phyloP scores from a whole-genome alignment of 2,329 filamentous ascomycete species.

The Aciculosporium take region DNA sequence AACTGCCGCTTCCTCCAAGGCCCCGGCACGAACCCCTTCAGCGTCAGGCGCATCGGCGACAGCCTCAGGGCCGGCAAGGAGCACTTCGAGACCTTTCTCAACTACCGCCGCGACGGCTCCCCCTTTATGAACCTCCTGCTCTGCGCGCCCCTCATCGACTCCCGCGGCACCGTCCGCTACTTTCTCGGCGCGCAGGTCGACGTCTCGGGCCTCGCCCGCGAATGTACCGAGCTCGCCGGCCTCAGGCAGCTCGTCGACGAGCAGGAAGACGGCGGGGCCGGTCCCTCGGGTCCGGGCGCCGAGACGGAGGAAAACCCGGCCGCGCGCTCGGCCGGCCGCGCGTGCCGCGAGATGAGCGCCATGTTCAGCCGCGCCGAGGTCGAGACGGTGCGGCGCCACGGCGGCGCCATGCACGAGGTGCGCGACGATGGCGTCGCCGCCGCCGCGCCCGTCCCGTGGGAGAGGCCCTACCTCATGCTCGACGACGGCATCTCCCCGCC shows the following conservation, averaged over 20 bases:
- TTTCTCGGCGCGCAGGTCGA: conserved; percentile 59
- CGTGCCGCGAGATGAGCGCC: too few species aligned
- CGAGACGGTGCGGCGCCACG: too few species aligned
- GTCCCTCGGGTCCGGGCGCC: too few species aligned
- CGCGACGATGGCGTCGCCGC: too few species aligned
- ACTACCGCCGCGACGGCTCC: conserved; percentile 63
- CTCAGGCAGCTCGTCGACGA: conserved; percentile 18
- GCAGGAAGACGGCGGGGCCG: not conserved
- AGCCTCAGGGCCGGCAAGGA: conserved; percentile 48
- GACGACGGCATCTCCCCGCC: not conserved
- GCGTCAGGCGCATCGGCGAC: conserved; percentile 45
- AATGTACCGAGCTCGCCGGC: conserved; percentile 50
- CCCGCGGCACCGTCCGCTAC: conserved; percentile 50
- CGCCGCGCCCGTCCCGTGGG: not conserved
- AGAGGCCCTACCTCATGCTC: not conserved
- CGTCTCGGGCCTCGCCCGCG: conserved; percentile 51
- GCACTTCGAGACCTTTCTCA: conserved; percentile 58
- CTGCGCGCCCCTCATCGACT: conserved; percentile 57
- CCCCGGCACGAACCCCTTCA: conserved; percentile 50
- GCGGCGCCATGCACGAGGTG: not conserved
- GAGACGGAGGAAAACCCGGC: too few species aligned
- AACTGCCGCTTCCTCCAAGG: conserved; percentile 71
- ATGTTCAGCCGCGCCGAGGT: too few species aligned
- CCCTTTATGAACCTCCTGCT: conserved; percentile 65
- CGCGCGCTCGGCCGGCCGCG: too few species aligned